Evolutionary conservation across 768 basidiomycete genomes (phyloP).

Genomic region (Suillus fuscotomentosus): DNA sequence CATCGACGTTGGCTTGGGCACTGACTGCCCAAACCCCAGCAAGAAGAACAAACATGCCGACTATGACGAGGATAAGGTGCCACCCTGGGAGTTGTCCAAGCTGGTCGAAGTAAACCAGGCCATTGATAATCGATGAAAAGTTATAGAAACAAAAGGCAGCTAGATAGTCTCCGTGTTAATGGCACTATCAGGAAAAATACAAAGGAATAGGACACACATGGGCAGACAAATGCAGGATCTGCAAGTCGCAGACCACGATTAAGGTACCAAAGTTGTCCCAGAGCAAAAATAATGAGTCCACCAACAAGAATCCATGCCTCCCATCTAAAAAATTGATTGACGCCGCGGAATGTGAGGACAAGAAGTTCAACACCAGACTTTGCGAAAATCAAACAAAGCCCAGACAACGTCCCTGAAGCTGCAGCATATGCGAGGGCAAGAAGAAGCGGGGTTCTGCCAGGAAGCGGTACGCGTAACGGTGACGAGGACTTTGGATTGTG

Average conservation of each 20-base stretch:
- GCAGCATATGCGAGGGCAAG: conserved; percentile 86
- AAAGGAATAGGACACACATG: conserved; percentile 49
- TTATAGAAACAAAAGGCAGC: conserved; percentile 97
- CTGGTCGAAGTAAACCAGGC: conserved; percentile 88
- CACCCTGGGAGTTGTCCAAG: conserved; percentile 63
- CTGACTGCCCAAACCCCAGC: conserved; percentile 91
- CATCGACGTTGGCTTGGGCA: conserved; percentile 58
- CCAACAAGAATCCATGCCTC: conserved; percentile 79
- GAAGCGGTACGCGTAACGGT: conserved; percentile 25
- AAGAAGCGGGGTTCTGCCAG: conserved; percentile 50
- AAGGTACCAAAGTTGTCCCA: conserved; percentile 83
- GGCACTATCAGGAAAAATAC: not conserved
- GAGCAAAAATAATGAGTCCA: conserved; percentile 68
- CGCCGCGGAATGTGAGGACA: conserved; percentile 68
- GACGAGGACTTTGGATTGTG: conserved; percentile 29
- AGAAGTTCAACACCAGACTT: conserved; percentile 92
- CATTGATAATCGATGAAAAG: conserved; percentile 86
- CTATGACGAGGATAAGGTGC: conserved; percentile 71
- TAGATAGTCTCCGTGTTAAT: conserved; percentile 22
- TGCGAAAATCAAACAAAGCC: conserved; percentile 91
- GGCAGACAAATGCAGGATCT: conserved; percentile 84
- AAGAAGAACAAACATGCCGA: conserved; percentile 78
- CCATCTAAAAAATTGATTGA: conserved; percentile 85
- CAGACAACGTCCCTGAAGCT: conserved; percentile 83
- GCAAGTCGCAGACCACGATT: conserved; percentile 79